Evolutionary conservation across 495 filamentous ascomycete species (phyloP), one percentile per base, ranked within the genome.

Genomic region (Penicillium steckii): DNA sequence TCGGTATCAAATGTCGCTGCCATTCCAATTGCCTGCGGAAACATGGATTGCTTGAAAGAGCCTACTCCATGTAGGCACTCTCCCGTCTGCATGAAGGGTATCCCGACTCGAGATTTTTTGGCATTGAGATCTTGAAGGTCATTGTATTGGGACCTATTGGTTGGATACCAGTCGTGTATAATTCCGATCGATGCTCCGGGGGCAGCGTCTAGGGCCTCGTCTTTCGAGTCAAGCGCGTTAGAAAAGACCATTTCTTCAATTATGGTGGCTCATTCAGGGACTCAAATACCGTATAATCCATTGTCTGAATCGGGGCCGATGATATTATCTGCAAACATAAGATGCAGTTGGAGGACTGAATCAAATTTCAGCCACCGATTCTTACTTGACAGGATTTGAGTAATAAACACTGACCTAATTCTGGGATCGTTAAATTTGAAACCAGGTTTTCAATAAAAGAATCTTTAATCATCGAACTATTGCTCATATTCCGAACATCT

Each of bases 241-340:
- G 33, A 1, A 37, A 37, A 15, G n/a, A 18, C 1, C n/a, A n/a
- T n/a, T 8, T 15, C 13, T 15, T 37, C 6, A 18, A 37, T 18
- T n/a, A 15, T 3, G 33, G 10, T 15, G 15, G n/a, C n/a, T n/a
- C n/a, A 18, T 37, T 15, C 10, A 17, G 13, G 18, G 8, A 18
- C 57, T 12, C 74, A 59, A 15, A 65, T 52, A 71, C 69, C 70
- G 48, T 72, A 71, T 19, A 74, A 62, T 27, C 65, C 68, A 57
- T 73, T 73, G 15, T 71, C 61, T 4, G 71, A 71, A 9, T 66
- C 46, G 8, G 61, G 54, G n/a, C 71, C 72, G 15, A 75, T 61
- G 29, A 74, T 69, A 27, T 69, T 67, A 44, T 67, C 69, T 1
- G 66, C 72, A 29, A 75, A 75, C 69, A 72, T 75, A 5, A 75